A percentile compares a stretch with the other conserved stretches of the same genome.
These are phyloP conservation scores for Yarrowia galli DNA, from an alignment of 1,139 yeast species.

Conservation along the genomic window DNA sequence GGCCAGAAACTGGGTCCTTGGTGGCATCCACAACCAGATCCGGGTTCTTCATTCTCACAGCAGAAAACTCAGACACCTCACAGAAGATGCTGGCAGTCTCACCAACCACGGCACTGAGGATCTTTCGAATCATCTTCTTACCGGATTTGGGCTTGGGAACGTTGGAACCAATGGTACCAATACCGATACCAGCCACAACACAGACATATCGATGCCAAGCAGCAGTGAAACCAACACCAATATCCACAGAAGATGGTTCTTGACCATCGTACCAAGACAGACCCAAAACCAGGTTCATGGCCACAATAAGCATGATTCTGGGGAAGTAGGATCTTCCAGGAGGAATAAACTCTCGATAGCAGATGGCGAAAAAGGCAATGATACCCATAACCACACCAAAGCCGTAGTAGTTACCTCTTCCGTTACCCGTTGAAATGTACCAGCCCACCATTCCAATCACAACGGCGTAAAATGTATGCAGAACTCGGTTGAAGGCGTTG, in stretches of 20 bases:
- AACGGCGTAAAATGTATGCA: conserved; percentile 49
- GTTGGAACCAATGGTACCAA: conserved; percentile 48
- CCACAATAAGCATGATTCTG: conserved; percentile 48
- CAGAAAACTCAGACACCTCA: conserved; percentile 46
- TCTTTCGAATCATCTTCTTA: conserved; percentile 45
- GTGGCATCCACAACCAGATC: conserved; percentile 43
- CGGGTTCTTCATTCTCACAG: conserved; percentile 44
- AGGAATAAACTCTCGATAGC: conserved; percentile 47
- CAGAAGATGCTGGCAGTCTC: conserved; percentile 47
- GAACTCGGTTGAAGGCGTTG: conserved; percentile 46
- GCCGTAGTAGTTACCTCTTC: conserved; percentile 50
- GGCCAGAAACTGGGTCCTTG: conserved; percentile 43
- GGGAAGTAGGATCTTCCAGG: conserved; percentile 45
- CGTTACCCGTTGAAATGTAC: conserved; percentile 51
- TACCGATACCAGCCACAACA: conserved; percentile 48
- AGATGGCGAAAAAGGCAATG: conserved; percentile 45
- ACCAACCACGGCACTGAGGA: conserved; percentile 44
- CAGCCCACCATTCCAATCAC: conserved; percentile 50
- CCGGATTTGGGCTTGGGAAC: conserved; percentile 49
- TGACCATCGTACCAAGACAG: conserved; percentile 48
- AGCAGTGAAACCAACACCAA: conserved; percentile 49
- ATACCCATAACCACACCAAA: conserved; percentile 48
- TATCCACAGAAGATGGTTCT: conserved; percentile 41
- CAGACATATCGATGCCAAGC: conserved; percentile 52
- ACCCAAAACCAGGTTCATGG: conserved; percentile 48